Evolutionary conservation across 169 alveolate species (phyloP).

Genomic region (Plasmodium inui): DNA sequence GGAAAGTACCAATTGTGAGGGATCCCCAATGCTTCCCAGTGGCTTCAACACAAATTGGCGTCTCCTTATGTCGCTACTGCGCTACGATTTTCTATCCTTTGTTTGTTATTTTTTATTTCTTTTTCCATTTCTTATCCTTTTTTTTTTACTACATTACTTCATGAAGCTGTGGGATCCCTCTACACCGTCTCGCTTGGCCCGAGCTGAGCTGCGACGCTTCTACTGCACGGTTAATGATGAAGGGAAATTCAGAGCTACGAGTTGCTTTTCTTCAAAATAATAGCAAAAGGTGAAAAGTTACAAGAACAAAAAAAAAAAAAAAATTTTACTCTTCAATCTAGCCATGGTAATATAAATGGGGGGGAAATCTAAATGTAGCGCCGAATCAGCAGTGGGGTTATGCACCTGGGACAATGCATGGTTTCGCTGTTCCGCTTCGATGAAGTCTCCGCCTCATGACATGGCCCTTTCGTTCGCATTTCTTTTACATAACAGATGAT

Average conservation of each 20-base stretch:
- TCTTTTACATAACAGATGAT: not conserved
- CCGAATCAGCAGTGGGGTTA: not conserved
- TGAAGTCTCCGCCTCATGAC: not conserved
- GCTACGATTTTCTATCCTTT: not conserved
- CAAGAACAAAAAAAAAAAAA: not conserved
- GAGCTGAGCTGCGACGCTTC: not conserved
- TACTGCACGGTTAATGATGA: not conserved
- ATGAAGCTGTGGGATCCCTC: not conserved
- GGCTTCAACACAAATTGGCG: not conserved
- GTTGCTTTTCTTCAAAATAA: not conserved
- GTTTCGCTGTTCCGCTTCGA: not conserved
- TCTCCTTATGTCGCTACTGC: not conserved
- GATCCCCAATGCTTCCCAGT: not conserved
- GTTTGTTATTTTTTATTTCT: not conserved
- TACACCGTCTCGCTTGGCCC: not conserved
- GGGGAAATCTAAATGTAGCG: not conserved
- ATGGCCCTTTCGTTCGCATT: not conserved
- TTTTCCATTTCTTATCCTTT: not conserved
- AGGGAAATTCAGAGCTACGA: not conserved
- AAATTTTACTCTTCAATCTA: not conserved
- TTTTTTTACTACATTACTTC: not conserved
- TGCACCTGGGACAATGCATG: not conserved
- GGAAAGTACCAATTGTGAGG: not conserved
- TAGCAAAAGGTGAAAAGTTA: not conserved
- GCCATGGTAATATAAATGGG: not conserved